Conservation (phyloP, 2,329 filamentous ascomycete genomes). For the Exophiala dermatitidis region DNA sequence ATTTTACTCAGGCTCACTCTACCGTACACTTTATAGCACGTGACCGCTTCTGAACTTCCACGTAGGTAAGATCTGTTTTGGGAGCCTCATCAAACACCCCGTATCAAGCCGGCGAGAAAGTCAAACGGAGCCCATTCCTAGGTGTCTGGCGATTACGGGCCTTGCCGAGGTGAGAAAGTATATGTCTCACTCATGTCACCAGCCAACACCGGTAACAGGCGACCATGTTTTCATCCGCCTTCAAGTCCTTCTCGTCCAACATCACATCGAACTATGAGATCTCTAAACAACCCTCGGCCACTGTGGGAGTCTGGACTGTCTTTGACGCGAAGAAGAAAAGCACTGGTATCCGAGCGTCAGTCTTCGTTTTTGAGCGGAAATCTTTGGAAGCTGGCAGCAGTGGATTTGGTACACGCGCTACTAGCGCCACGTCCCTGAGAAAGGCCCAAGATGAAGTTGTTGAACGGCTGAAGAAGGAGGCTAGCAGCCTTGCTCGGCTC, state of each 20-base stretch:
- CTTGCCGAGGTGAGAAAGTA: neutral
- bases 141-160: neutral
- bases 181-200: neutral
- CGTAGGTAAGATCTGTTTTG: neutral
- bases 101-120: neutral
- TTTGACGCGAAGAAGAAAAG: conserved; percentile 97
- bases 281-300: conserved; percentile 65
- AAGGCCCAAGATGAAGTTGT: conserved; percentile 81
- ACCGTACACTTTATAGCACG: neutral
- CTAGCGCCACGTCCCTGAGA: conserved; percentile 62
- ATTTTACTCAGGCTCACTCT: neutral
- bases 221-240: conserved; percentile 80
- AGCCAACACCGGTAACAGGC: neutral
- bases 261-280: conserved; percentile 88
- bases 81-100: neutral
- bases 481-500: conserved; percentile 76
- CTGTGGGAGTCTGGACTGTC: conserved; percentile 91
- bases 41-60: neutral
- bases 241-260: conserved; percentile 92
- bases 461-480: conserved; percentile 85
- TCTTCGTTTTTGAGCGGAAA: conserved; percentile 93
- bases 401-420: conserved; percentile 52
- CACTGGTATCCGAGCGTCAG: conserved; percentile 77
- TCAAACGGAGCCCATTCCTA: neutral
- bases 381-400: conserved; percentile 61